Percentiles rank a stretch among this genome's conserved stretches.
Evolutionary conservation across 345 rosid genomes (phyloP).

Genomic region (Eucalyptus tenuipes): DNA sequence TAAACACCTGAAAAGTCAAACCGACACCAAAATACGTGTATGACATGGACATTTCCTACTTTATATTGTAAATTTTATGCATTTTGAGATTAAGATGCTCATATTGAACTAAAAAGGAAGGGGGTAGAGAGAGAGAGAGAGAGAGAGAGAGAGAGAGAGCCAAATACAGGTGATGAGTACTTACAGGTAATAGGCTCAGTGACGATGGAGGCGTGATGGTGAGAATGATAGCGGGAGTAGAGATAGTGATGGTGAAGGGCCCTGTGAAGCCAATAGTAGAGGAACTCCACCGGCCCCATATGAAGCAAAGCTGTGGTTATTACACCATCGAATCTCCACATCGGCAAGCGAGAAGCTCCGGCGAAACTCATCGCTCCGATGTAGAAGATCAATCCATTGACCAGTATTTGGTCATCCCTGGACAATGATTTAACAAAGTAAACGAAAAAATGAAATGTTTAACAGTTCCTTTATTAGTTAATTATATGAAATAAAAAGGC

Average conservation of each 20-base stretch:
- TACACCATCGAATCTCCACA: conserved; percentile 55
- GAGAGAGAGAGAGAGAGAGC: neutral
- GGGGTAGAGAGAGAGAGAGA: neutral
- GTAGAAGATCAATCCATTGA: conserved; percentile 44
- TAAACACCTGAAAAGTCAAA: neutral
- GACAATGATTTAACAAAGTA: neutral
- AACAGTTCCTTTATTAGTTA: neutral
- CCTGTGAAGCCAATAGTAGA: conserved; percentile 74
- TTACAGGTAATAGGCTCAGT: conserved; percentile 81
- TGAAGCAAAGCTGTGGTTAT: conserved; percentile 36
- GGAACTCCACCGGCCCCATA: conserved; percentile 67
- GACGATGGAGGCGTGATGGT: conserved; percentile 77
- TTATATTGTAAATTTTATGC: neutral
- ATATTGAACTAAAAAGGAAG: neutral
- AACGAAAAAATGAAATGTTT: neutral
- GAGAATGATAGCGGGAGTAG: conserved; percentile 89
- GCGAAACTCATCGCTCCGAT: neutral
- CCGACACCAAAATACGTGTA: neutral
- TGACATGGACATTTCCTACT: neutral
- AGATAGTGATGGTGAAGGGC: conserved; percentile 77
- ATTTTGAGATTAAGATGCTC: neutral
- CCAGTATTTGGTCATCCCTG: conserved; percentile 74
- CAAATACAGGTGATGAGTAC: neutral
- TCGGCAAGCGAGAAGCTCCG: conserved; percentile 22
- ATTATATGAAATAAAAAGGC: neutral